Evolutionary conservation across 768 basidiomycete species (phyloP).

Genomic region (Hypsizygus marmoreus): DNA sequence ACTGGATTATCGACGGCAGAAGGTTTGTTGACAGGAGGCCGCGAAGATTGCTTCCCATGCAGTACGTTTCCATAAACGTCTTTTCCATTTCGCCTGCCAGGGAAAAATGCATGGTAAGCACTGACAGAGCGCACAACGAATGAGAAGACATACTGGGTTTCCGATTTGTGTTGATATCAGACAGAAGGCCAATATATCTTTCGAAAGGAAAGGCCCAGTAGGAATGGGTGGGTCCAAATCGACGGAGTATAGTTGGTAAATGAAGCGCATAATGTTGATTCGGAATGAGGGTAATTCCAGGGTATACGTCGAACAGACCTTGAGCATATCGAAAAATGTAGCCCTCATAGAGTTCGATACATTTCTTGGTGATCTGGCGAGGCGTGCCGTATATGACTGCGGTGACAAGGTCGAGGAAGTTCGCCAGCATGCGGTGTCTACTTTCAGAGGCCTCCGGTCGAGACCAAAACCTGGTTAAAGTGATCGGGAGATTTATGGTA

Average conservation of each 20-base stretch:
- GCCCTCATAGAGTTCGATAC: conserved; percentile 14
- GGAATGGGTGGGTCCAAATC: conserved; percentile 32
- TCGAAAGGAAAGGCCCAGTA: conserved; percentile 39
- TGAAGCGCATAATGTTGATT: conserved; percentile 37
- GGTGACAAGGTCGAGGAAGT: conserved; percentile 31
- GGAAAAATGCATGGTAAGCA: too few species aligned
- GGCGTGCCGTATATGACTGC: conserved; percentile 25
- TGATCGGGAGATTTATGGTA: conserved; percentile 28
- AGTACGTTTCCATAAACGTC: too few species aligned
- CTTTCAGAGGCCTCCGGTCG: not conserved
- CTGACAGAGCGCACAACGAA: too few species aligned
- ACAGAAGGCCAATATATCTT: conserved; percentile 24
- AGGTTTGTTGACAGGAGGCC: too few species aligned
- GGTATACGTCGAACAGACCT: conserved; percentile 19
- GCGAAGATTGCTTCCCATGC: too few species aligned
- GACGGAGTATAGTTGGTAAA: conserved; percentile 20
- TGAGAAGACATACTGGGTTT: conserved; percentile 26
- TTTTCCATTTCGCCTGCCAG: too few species aligned
- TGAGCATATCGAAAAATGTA: conserved; percentile 28
- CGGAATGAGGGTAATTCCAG: conserved; percentile 16
- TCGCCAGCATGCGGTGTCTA: conserved; percentile 16
- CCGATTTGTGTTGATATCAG: conserved; percentile 22
- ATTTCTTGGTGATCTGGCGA: conserved; percentile 16
- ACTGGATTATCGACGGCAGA: too few species aligned
- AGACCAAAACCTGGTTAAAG: conserved; percentile 30